Base-by-base conservation (phyloP, 2,329 filamentous ascomycete genomes). In the Pyrenochaeta sp. region DNA sequence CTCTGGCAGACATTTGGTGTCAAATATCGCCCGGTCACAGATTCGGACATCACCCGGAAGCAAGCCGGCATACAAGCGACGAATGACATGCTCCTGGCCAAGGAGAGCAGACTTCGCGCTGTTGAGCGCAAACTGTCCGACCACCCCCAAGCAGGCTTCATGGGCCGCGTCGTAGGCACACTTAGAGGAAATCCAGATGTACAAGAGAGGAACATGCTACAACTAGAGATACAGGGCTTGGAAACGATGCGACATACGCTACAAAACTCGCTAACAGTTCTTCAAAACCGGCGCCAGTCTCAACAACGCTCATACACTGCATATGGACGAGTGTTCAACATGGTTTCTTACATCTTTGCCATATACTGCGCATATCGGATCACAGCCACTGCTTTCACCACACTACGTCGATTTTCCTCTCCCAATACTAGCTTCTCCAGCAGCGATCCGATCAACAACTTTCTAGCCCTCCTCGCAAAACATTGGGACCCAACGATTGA, bases 361-460 rank as follows among this genome's bases (percentile, higher is more conserved):
- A 60, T 89, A 43, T 96, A 96, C 81, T 96, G 92, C 78, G 78
- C 94, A 30, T 96, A 95, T 77, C 90, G 92, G 48, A 90, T 96
- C 60, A 73, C 85, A 15, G 89, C 91, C 1, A 95, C 90, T 0
- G 82, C 82, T 0, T 68, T 93, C 4, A 88, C 89, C 1, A 88
- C 86, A 1, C 61, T 90, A 4, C 87, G 87, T 4, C 87, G 90
- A 7, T 77, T 79, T 47, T 81, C 81, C 53, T 77, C 79, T 50
- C 78, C 77, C 20, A 74, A 68, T 40, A 75, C 77, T 7, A 77
- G 85, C 32, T 88, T 91, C 75, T 83, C 88, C 23, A 85, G 85
- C 47, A 88, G 87, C 14, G 92, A 96, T 70, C 92, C 92, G 0
- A 90, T 96, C 71, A 96, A 90, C 77, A 90, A 91, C 60, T 83